These are phyloP conservation scores for Vaccinium myrtillus DNA, from an alignment of 148 eudicot genomes.

Conservation along the genomic window DNA sequence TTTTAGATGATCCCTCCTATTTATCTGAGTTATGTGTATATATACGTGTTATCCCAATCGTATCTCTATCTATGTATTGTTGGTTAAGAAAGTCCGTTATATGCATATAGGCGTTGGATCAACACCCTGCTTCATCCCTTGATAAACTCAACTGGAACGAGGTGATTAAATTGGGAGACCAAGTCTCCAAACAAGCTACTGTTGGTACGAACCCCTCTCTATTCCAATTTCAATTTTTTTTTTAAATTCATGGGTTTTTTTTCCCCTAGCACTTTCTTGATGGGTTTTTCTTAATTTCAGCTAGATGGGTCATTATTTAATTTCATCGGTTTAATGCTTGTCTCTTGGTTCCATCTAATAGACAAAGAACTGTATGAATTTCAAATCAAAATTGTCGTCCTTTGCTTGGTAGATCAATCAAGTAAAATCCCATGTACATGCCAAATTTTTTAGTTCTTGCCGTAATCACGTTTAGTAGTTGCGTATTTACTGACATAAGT, in stretches of 20 bases:
- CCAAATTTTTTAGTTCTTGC: background rate
- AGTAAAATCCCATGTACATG: background rate
- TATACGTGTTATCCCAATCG: background rate
- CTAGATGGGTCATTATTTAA: background rate
- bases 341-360: background rate
- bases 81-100: background rate
- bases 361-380: background rate
- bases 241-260: background rate
- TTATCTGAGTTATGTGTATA: background rate
- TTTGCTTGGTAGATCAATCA: no score
- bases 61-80: background rate
- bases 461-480: background rate
- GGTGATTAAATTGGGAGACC: conserved; percentile 69
- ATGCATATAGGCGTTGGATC: conserved; percentile 53
- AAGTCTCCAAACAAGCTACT: conserved; percentile 83
- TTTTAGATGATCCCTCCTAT: background rate
- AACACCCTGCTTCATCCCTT: conserved; percentile 58
- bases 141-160: conserved; percentile 74
- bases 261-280: background rate
- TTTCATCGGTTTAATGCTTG: conserved; percentile 5
- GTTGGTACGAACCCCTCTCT: conserved; percentile 38
- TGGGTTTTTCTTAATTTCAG: background rate
- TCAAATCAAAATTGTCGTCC: no score
- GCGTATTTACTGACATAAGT: background rate
- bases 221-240: background rate